A percentile compares a stretch with the other conserved stretches of the same genome.
These are phyloP conservation scores for Dactylis glomerata DNA, from an alignment of 176 grass and related monocot species.

Conservation along the genomic window DNA sequence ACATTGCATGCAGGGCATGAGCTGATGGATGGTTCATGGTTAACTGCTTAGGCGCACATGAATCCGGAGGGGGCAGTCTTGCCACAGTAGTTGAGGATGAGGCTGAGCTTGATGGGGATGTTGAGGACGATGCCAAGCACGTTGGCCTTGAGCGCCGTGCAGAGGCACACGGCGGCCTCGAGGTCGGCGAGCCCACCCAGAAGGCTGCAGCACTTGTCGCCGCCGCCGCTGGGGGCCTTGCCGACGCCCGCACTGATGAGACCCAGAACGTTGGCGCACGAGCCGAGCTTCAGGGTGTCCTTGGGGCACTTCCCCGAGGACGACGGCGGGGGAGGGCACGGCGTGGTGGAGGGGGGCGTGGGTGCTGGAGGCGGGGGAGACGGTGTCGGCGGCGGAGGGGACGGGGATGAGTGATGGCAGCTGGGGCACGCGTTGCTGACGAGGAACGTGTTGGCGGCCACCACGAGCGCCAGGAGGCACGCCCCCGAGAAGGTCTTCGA, in stretches of 20 bases:
- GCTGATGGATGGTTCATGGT: neutral
- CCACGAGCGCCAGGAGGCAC: conserved; percentile 5
- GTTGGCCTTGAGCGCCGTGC: conserved; percentile 58
- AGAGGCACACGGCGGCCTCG: conserved; percentile 63
- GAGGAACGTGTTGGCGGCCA: neutral
- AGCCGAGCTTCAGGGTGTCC: conserved; percentile 46
- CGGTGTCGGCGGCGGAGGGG: neutral
- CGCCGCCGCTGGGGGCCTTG: conserved; percentile 12
- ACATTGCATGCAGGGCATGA: neutral
- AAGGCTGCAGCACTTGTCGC: conserved; percentile 31
- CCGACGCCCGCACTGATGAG: conserved; percentile 7
- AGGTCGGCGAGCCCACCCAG: conserved; percentile 47
- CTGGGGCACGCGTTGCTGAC: conserved; percentile 5
- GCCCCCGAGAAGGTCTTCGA: neutral
- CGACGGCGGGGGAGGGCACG: neutral
- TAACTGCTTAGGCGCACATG: conserved; percentile 14
- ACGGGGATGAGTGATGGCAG: neutral
- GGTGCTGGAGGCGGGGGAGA: neutral
- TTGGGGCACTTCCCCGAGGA: conserved; percentile 17
- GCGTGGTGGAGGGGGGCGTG: neutral
- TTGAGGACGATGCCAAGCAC: conserved; percentile 57
- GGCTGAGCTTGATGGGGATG: conserved; percentile 46
- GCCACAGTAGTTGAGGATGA: conserved; percentile 68
- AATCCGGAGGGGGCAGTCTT: conserved; percentile 37
- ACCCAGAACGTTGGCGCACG: conserved; percentile 44